Base-by-base conservation (phyloP, 2,329 filamentous ascomycete genomes). In the Ophiostoma australiae region DNA sequence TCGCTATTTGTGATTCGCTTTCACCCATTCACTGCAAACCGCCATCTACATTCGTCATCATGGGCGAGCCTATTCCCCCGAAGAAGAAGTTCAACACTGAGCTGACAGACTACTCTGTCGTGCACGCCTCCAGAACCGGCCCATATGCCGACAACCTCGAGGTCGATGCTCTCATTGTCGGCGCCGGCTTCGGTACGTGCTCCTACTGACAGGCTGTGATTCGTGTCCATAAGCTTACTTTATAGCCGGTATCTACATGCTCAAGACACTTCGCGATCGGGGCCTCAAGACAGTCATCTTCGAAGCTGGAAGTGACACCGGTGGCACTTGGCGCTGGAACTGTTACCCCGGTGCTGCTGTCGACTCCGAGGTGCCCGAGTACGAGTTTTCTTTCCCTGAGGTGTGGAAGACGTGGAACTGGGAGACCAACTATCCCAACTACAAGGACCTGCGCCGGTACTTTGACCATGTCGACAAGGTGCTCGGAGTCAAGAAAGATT, bases 401-500 rank as follows among this genome's bases (percentile, higher is more conserved):
- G 79, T 83, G 0, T 85, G 80, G 76, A 80, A 86, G 76, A 83
- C 83, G 3, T 89, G 86, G 86, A 86, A 80, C 48, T 90, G 86
- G 84, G 79, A 80, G 0, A 82, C 77, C 72, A 83, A 83, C 71
- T 88, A 86, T 68, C 85, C 86, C 0, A 81, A 77, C 13, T 84
- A 82, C 33, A 73, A 80, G 33, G 84, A 90, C 65, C 79, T 90
- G 0, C 81, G 84, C 15, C 76, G 77, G 4, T 90, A 90, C 76
- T 90, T 90, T 75, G 82, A 87, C 20, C 84, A 87, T 68, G 83
- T 87, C 23, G 87, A 88, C 70, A 84, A 84, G 71, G 81, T 84
- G 4, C 74, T 87, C 7, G 78, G 82, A 15, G 78, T 90, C 27
- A 86, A 83, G 76, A 88, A 87, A 74, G 85, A 89, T 72, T 82